Base-by-base conservation (phyloP, 345 rosid genomes). In the Linum lewisii region DNA sequence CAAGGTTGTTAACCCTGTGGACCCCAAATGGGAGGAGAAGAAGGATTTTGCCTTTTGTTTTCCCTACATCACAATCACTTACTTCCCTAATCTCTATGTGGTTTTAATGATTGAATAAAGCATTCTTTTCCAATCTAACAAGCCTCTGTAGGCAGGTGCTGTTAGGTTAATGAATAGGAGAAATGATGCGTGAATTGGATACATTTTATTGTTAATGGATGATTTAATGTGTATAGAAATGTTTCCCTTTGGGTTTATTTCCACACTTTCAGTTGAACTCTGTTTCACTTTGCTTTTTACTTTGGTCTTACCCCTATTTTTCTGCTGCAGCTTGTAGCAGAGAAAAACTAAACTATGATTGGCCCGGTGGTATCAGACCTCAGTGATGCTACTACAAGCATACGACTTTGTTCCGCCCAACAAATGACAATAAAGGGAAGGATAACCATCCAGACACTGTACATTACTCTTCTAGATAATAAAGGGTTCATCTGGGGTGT, bases 381-480 rank as follows among this genome's bases (percentile, higher is more conserved):
- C 57, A 93, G 97, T 71, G 97, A 93, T 85, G 91, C 88, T 44
- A 86, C 83, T 70, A 88, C 97, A 49, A 88, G 81, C 72, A 93
- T 68, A 82, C 91, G 11, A 88, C 86, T 58, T 51, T 93, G 52
- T 82, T 93, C 74, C 73, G 97, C 88, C 24, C n/a, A n/a, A 88
- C 98, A 29, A 96, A 92, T 79, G 99, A 93, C 32, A 84, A 65
- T 77, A 84, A 85, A 60, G 66, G 71, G 47, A 86, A 72, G 78
- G 77, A 79, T 58, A 69, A 68, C 42, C 78, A 83, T 69, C 84
- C 70, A 15, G 95, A 82, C 72, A 73, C 73, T 57, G 93, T 71
- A 55, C 69, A 66, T 69, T 61, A 68, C 64, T 64, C 83, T 72
- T 78, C 88, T 66, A 67, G 91, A 82, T 71, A 73, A 82, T 20